Evolutionary conservation across 306 rosid genomes (phyloP).

Genomic region (Crataegus laevigata): DNA sequence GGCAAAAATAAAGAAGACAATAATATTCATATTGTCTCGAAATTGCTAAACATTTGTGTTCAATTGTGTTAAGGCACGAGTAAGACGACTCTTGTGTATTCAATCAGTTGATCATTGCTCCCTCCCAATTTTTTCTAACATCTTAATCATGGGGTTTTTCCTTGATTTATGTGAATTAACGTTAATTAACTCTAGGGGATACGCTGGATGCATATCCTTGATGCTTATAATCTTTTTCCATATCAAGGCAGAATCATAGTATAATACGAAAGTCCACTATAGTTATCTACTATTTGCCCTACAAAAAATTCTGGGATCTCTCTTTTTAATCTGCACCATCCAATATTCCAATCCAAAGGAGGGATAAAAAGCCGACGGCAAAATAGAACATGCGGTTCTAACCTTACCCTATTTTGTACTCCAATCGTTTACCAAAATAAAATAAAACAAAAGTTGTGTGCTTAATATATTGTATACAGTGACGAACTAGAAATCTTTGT

Average conservation of each 20-base stretch:
- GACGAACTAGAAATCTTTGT: too few relatives aligned
- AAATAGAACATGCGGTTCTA: not conserved
- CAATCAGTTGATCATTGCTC: constrained; percentile 27
- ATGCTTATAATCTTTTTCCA: not conserved
- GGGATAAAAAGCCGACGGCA: not conserved
- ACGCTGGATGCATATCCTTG: too few relatives aligned
- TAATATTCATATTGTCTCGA: constrained; percentile 25
- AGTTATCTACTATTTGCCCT: not conserved
- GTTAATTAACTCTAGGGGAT: not conserved
- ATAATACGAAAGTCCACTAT: not conserved
- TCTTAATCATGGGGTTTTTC: constrained; percentile 40
- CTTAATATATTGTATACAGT: too few relatives aligned
- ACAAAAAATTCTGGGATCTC: not conserved
- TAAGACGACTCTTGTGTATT: constrained; percentile 23
- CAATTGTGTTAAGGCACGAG: constrained; percentile 15
- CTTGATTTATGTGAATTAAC: constrained; percentile 5
- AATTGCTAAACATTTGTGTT: constrained; percentile 30
- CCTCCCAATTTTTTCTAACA: constrained; percentile 23
- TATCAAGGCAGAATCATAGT: not conserved
- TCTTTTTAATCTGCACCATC: not conserved
- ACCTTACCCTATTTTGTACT: too few relatives aligned
- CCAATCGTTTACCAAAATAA: too few relatives aligned
- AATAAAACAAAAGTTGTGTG: too few relatives aligned
- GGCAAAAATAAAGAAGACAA: not conserved
- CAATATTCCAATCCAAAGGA: not conserved